A percentile compares a stretch with the other conserved stretches of the same genome.
Evolutionary conservation across 2,329 filamentous ascomycete genomes (phyloP).

Genomic region (Tothia fuscella): DNA sequence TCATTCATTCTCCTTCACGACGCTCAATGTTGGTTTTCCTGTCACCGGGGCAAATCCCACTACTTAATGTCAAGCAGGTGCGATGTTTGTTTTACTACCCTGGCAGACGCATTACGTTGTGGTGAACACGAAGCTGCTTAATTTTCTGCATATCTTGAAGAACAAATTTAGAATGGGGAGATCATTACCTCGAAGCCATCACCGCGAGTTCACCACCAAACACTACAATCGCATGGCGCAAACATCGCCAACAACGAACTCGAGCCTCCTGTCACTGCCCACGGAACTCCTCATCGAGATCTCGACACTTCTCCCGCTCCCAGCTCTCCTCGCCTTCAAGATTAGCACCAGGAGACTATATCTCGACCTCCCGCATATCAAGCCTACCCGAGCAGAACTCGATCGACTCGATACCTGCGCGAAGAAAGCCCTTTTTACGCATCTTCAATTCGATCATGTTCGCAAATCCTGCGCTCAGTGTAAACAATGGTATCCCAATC

Average conservation of each 20-base stretch:
- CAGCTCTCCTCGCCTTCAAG: conserved; percentile 27
- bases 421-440: conserved; percentile 19
- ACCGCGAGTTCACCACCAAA: too few relatives aligned
- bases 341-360: conserved; percentile 24
- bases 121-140: too few relatives aligned
- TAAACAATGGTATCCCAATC: conserved; percentile 18
- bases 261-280: conserved; percentile 20
- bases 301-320: conserved; percentile 22
- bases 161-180: too few relatives aligned
- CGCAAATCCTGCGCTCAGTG: conserved; percentile 22
- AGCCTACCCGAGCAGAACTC: conserved; percentile 13
- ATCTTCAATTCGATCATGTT: conserved; percentile 14
- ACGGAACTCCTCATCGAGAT: conserved; percentile 24
- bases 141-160: too few relatives aligned
- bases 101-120: too few relatives aligned
- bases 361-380: conserved; percentile 16
- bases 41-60: too few relatives aligned
- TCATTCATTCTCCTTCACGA: too few relatives aligned
- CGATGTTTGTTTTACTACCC: too few relatives aligned
- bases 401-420: conserved; percentile 18
- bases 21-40: too few relatives aligned
- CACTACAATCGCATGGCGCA: not conserved
- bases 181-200: too few relatives aligned
- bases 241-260: not conserved
- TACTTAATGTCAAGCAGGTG: too few relatives aligned